These are phyloP conservation scores for Aquilaria malaccensis DNA, from an alignment of 345 rosid genomes.

Conservation along the genomic window DNA sequence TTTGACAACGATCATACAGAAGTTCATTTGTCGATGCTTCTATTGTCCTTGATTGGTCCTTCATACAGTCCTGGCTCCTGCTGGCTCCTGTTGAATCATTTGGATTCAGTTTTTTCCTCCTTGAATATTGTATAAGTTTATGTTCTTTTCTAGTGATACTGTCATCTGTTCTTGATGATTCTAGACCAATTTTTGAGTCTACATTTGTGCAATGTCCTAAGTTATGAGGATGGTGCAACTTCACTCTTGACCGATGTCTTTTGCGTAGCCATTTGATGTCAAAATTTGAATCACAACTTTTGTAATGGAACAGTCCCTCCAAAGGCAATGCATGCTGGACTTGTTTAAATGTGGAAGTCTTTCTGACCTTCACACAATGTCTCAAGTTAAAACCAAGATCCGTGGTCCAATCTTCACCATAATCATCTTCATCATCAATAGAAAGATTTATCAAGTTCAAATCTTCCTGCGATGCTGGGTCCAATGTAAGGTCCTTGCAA, in stretches of 20 bases:
- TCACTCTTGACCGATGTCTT: slow-evolving; percentile 69
- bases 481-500: slow-evolving; percentile 51
- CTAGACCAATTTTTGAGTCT: slow-evolving; percentile 27
- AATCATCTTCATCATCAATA: slow-evolving; percentile 59
- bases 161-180: slow-evolving; percentile 20
- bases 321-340: slow-evolving; percentile 74
- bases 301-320: slow-evolving; percentile 59
- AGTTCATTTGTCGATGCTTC: slow-evolving; percentile 4
- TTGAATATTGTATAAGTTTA: slow-evolving; percentile 65
- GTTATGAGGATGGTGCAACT: slow-evolving; percentile 24
- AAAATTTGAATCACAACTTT: slow-evolving; percentile 32
- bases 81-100: slow-evolving; percentile 26
- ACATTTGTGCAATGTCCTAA: slow-evolving; percentile 26
- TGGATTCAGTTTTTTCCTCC: slow-evolving; percentile 61
- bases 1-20: slow-evolving; percentile 11
- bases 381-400: slow-evolving; percentile 73
- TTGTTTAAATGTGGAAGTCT: slow-evolving; percentile 53
- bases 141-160: slow-evolving; percentile 31
- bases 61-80: slow-evolving; percentile 8
- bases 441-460: slow-evolving; percentile 81
- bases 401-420: slow-evolving; percentile 84
- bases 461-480: slow-evolving; percentile 60
- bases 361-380: slow-evolving; percentile 71
- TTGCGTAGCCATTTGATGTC: slow-evolving; percentile 62
- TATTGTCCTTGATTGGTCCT: background rate